Evolutionary conservation across 23 red algal species (phyloP), one percentile per base, ranked within the genome.

Genomic region (Chondrus crispus): DNA sequence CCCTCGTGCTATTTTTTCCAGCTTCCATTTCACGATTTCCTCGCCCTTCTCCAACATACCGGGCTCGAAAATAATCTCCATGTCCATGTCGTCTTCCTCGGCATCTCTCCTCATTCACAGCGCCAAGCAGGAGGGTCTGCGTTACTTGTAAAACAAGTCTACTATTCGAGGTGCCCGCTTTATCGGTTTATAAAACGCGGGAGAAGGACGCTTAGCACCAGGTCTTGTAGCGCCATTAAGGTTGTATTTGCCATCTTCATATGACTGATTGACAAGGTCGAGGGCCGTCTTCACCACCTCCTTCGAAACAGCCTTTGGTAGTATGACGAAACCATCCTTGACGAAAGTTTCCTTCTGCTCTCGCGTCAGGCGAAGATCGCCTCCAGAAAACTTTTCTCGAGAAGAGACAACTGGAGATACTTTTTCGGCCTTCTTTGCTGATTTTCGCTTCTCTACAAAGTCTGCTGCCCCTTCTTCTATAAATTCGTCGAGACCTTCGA

Each of bases 31-130:
- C 26, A 95, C 46, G 9, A 98, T 95, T 37, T 95, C 87, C 30
- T 80, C 78, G 8, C 91, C 96, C 51, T 84, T 74, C 26, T 95
- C 86, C 46, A 80, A 87, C 68, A 98, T 80, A 7, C 92, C 93
- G 3, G 96, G 82, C 51, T 90, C 71, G 85, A 93, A 98, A 2
- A 85, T 88, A 36, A 90, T 50, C 85, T 98, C 81, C 74, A 93
- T 89, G 5, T 95, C 88, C 39, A 86, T 81, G 42, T 85, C 91
- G 39, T 80, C 47, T 13, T 68, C 85, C 19, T 55, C 77, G 2
- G 62, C 58, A 22, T 69, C n/a, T n/a, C n/a, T n/a, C n/a, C n/a
- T n/a, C n/a, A n/a, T n/a, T n/a, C n/a, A n/a, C n/a, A n/a, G n/a
- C n/a, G n/a, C n/a, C n/a, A n/a, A n/a, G n/a, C n/a, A n/a, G n/a